Base-by-base conservation (phyloP, 73 alveolate genomes). In the Symbiodinium natans region DNA sequence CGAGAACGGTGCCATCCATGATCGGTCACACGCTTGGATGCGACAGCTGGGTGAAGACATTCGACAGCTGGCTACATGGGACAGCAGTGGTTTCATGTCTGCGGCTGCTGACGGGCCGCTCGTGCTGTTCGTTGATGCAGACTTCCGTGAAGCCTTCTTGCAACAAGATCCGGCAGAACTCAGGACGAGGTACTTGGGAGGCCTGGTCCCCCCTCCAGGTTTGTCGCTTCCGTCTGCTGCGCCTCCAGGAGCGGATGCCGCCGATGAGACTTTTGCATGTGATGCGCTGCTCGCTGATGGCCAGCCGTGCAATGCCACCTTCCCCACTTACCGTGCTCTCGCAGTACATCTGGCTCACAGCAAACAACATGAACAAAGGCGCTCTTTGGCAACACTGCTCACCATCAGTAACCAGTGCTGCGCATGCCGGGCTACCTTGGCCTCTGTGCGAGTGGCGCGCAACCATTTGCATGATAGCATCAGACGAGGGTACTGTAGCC, bases 1-100 rank as follows among this genome's bases (percentile, higher is more conserved):
- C 41, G 41, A 71, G 27, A 41, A 38, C 41, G 74, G 41, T 25
- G 42, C 92, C 39, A 13, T 42, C 25, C 41, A 56, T 7, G 74
- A n/a, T 25, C 23, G 41, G 3, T 40, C 92, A 5, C 92, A 83
- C n/a, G 92, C 92, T 21, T 83, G 92, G 92, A 83, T 83, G 92
- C 92, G 73, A 9, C 92, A 83, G 92, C 74, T 83, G 46, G 74
- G 42, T 5, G 5, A 11, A 5, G 92, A 83, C 74, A 36, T 83
- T 4, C 92, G 27, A 13, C 41, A n/a, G 10, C 41, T 83, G 92
- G 92, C 92, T 2, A 73, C 39, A 10, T 41, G 92, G 27, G 41
- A 17, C 17, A 73, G 38, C 5, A 48, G 41, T 39, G 88, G 41
- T n/a, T 13, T 15, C 3, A 7, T 83, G 23, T 83, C 41, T 42